Evolutionary conservation across 306 rosid species (phyloP), one percentile per base, ranked within the genome.

Genomic region (Cucurbita argyrosperma): DNA sequence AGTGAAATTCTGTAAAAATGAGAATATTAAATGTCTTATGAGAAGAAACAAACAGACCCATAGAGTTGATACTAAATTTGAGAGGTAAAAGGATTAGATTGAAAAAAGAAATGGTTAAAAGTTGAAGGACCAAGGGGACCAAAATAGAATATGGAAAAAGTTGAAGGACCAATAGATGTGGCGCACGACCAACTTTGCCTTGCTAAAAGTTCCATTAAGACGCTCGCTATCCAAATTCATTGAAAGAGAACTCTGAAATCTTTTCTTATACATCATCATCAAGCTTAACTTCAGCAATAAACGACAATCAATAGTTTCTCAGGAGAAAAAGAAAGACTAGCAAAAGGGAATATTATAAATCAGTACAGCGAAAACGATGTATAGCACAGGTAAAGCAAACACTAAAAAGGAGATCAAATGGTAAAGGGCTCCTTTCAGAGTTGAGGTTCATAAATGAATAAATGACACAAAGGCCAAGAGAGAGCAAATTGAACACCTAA

Each of bases 401-500:
- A 63, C 49, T 40, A 63, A 40, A 64, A 40, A 64, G 71, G 30
- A 64, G 54, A 66, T 43, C 39, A 66, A 66, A 66, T 66, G 72
- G 72, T 43, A 42, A 45, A 68, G 55, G 57, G 8, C 5, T 68
- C 12, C 73, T 68, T 68, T 68, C 55, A 68, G 49, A 39, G 51
- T 64, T 40, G 46, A 62, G 23, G 68, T 8, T 61, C 68, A 62
- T 50, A 15, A 38, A 38, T 62, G 68, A 62, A 38, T 43, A 43
- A 66, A 43, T 66, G 53, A 43, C 37, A 19, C 72, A 19, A 66
- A 66, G 72, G 38, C 72, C 71, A n/a, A 47, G 40, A 47, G 43
- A 47, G 74, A 69, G 74, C 4, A 15, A 26, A 70, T n/a, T 70
- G 74, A 70, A 70, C 14, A 70, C 74, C 74, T 49, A 30, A 49